Evolutionary conservation across 306 rosid species (phyloP).

Genomic region (Lagenaria siceraria): DNA sequence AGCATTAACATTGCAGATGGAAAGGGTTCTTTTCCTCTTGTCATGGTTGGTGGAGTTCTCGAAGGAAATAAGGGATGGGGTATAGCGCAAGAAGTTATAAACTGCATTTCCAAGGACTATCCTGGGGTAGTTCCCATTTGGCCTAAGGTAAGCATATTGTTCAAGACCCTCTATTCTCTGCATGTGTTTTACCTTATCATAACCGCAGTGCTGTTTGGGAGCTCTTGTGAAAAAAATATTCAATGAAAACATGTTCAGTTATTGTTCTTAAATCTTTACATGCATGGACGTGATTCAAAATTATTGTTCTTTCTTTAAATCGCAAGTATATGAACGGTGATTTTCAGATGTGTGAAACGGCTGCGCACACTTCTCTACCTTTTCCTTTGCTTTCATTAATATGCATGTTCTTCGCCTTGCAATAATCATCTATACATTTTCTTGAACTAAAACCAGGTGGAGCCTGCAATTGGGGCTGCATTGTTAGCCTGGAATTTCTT

Average conservation of each 20-base stretch:
- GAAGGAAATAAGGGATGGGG: conserved; percentile 83
- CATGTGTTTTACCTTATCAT: not conserved
- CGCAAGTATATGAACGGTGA: not conserved
- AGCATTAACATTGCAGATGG: conserved; percentile 45
- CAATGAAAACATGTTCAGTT: not conserved
- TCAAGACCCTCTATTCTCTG: not conserved
- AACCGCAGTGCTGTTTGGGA: not conserved
- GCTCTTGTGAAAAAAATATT: not conserved
- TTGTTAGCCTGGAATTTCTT: conserved; percentile 83
- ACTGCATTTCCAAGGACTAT: conserved; percentile 42
- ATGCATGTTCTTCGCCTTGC: not conserved
- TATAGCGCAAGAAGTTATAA: conserved; percentile 71
- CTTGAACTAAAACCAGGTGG: conserved; percentile 44
- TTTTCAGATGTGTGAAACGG: not conserved
- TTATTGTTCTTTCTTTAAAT: not conserved
- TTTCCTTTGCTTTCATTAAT: not conserved
- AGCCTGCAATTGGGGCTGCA: conserved; percentile 95
- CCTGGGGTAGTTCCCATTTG: conserved; percentile 58
- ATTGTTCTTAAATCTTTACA: not conserved
- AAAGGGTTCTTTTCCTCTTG: conserved; percentile 54
- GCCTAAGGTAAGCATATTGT: conserved; percentile 42
- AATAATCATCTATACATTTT: not conserved
- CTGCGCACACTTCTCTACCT: not conserved
- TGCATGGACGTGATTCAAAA: not conserved
- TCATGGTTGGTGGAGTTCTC: conserved; percentile 98